Percentiles rank a stretch among this genome's conserved stretches.
Evolutionary conservation across 208 protist species (phyloP).

Genomic region (Trichomonas gallinae): DNA sequence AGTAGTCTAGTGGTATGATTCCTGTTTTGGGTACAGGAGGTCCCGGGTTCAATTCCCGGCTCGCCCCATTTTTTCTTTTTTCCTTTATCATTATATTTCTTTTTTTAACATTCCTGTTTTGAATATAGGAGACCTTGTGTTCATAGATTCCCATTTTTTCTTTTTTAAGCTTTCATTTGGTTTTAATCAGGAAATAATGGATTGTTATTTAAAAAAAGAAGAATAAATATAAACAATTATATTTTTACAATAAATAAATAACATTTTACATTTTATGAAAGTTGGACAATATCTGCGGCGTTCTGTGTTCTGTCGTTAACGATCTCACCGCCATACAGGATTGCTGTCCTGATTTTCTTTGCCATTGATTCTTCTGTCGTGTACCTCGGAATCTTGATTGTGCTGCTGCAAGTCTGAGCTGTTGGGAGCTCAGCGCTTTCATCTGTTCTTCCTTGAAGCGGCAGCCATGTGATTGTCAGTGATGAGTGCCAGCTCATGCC

Average conservation of each 20-base stretch:
- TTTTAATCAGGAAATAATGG: not conserved
- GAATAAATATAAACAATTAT: not conserved
- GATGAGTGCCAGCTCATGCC: not conserved
- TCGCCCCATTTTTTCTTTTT: too few relatives aligned
- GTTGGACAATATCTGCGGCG: not conserved
- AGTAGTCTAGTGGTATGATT: too few relatives aligned
- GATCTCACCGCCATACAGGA: not conserved
- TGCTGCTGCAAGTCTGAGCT: not conserved
- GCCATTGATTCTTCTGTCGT: not conserved
- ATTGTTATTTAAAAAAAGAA: not conserved
- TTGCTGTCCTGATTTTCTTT: slow-evolving; percentile 2
- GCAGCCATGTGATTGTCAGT: not conserved
- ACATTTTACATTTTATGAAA: not conserved
- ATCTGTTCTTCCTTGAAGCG: not conserved
- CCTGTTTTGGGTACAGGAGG: too few relatives aligned
- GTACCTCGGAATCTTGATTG: not conserved
- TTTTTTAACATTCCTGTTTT: too few relatives aligned
- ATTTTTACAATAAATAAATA: not conserved
- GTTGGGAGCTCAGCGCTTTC: not conserved
- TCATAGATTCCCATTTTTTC: too few relatives aligned
- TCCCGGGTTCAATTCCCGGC: too few relatives aligned
- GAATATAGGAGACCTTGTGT: too few relatives aligned
- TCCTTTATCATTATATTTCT: too few relatives aligned
- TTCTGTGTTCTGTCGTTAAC: not conserved
- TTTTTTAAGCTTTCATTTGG: not conserved